Percentiles rank a stretch among this genome's conserved stretches.
Evolutionary conservation across 345 rosid species (phyloP).

Genomic region (Alliaria petiolata): DNA sequence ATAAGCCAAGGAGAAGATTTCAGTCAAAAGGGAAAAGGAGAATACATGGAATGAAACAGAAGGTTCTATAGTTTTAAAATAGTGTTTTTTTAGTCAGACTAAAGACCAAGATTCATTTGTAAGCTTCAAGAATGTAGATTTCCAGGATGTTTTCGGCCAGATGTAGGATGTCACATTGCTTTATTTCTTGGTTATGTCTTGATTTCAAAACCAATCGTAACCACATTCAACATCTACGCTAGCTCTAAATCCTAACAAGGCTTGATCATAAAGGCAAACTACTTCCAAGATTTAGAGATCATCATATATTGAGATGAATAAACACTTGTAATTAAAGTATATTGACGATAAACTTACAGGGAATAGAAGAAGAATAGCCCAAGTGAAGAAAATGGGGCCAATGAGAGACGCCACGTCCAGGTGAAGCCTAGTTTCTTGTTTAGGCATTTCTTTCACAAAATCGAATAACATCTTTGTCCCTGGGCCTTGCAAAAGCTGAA

Average conservation of each 20-base stretch:
- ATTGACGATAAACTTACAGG: slow-evolving; percentile 56
- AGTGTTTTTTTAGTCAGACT: too few species aligned
- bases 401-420: slow-evolving; percentile 69
- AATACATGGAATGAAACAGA: not conserved
- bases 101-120: too few species aligned
- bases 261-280: not conserved
- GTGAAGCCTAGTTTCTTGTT: slow-evolving; percentile 38
- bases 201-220: too few species aligned
- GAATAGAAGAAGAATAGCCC: slow-evolving; percentile 54
- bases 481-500: slow-evolving; percentile 52
- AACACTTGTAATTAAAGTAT: not conserved
- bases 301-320: not conserved
- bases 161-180: too few species aligned
- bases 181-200: too few species aligned
- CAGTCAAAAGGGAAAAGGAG: not conserved
- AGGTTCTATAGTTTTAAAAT: too few species aligned
- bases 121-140: too few species aligned
- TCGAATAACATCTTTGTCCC: slow-evolving; percentile 53
- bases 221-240: too few species aligned
- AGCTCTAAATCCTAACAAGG: too few species aligned
- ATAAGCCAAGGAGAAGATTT: not conserved
- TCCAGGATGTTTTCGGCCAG: too few species aligned
- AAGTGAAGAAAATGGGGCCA: slow-evolving; percentile 73
- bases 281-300: too few species aligned
- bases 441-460: slow-evolving; percentile 80